Evolutionary conservation across 192 early-diverging fungal species (phyloP).

Genomic region (Coemansia guatemalensis): DNA sequence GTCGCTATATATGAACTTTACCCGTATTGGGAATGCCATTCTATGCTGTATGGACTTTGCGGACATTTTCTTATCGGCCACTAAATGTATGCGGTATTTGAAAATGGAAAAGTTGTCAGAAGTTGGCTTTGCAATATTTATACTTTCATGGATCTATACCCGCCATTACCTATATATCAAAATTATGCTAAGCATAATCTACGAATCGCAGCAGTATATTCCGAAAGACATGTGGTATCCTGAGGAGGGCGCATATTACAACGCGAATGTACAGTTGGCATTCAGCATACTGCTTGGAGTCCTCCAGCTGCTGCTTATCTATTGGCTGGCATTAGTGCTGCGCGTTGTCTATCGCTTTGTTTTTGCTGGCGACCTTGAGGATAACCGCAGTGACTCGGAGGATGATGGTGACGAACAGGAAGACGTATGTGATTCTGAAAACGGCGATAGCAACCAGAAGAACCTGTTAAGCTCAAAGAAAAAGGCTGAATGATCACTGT

Average conservation of each 20-base stretch:
- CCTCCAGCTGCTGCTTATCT: conserved; percentile 63
- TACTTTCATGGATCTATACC: conserved; percentile 73
- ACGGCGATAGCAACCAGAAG: too few species aligned
- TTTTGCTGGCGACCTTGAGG: conserved; percentile 55
- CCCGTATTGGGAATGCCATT: conserved; percentile 75
- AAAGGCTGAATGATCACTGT: too few species aligned
- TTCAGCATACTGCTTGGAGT: conserved; percentile 41
- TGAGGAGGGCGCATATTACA: conserved; percentile 27
- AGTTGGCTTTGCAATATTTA: conserved; percentile 63
- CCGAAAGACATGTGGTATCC: conserved; percentile 26
- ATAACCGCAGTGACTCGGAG: conserved; percentile 72
- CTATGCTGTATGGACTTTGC: conserved; percentile 75
- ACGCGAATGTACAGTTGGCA: neutral
- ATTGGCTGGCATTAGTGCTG: conserved; percentile 67
- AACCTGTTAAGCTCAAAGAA: too few species aligned
- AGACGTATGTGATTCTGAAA: neutral
- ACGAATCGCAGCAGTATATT: conserved; percentile 42
- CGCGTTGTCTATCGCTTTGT: conserved; percentile 62
- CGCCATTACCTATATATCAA: conserved; percentile 71
- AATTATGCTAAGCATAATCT: conserved; percentile 59
- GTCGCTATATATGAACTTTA: conserved; percentile 68
- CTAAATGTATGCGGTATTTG: conserved; percentile 79
- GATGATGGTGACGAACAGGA: conserved; percentile 22
- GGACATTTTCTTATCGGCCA: conserved; percentile 74
- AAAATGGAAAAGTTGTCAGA: conserved; percentile 57